These are phyloP conservation scores for Colletotrichum paranaense DNA, from an alignment of 2,329 filamentous ascomycete genomes.

Conservation along the genomic window DNA sequence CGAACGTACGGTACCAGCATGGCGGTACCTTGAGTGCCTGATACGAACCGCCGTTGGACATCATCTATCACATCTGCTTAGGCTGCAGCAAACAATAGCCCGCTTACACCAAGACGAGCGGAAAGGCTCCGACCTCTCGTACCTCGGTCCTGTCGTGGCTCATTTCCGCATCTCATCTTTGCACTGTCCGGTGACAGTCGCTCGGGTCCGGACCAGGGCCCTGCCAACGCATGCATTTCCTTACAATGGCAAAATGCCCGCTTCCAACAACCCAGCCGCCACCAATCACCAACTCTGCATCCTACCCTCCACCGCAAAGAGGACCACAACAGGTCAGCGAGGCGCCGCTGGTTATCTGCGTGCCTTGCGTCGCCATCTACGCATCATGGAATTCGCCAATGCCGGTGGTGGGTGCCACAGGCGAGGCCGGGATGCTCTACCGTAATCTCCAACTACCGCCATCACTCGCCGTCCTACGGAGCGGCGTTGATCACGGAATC, in stretches of 20 bases:
- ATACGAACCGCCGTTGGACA: not conserved
- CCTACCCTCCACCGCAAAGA: conserved; percentile 16
- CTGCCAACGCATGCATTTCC: conserved; percentile 9
- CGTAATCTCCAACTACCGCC: not conserved
- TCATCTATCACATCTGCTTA: too few relatives aligned
- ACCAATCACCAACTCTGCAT: conserved; percentile 10
- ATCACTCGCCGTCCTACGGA: not conserved
- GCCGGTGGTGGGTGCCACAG: conserved; percentile 11
- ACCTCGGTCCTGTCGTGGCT: not conserved
- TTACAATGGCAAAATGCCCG: conserved; percentile 18
- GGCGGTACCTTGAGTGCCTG: conserved; percentile 1
- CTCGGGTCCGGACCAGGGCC: conserved; percentile 16
- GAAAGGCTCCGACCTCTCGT: not conserved
- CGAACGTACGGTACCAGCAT: not conserved
- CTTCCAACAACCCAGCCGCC: not conserved
- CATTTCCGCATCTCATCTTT: conserved; percentile 11
- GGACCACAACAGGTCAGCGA: conserved; percentile 4
- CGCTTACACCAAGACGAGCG: not conserved
- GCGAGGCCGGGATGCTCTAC: not conserved
- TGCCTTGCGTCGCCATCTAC: not conserved
- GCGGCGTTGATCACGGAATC: not conserved
- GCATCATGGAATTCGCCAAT: conserved; percentile 15
- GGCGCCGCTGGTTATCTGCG: not conserved
- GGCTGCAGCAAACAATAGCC: not conserved
- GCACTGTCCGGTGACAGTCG: conserved; percentile 18